Conservation (phyloP, 805 yeast species). For the Zygotorulaspora florentina region DNA sequence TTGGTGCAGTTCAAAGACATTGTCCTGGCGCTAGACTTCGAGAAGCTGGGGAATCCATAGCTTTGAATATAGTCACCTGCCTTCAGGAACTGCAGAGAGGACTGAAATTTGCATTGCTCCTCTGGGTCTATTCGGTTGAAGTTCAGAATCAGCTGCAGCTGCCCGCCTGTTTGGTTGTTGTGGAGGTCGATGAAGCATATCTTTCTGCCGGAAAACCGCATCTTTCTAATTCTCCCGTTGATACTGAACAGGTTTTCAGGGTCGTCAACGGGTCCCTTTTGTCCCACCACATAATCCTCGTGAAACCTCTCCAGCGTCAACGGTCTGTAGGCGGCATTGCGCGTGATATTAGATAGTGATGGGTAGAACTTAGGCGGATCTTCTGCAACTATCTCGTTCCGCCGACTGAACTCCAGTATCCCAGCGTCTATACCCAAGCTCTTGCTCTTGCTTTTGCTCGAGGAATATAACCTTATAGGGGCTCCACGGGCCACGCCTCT, state of each 20-base stretch:
- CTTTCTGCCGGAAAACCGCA: constrained; percentile 33
- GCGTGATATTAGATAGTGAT: constrained; percentile 19
- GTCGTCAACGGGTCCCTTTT: constrained; percentile 2
- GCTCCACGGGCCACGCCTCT: constrained; percentile 2
- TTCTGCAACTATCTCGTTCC: constrained; percentile 19
- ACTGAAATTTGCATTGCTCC: neutral
- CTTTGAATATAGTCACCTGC: constrained; percentile 71
- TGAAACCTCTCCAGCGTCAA: constrained; percentile 16
- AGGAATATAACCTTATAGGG: neutral
- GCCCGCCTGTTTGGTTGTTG: constrained; percentile 7
- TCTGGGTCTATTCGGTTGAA: constrained; percentile 8
- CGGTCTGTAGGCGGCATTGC: neutral
- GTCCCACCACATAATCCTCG: neutral
- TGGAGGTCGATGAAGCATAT: constrained; percentile 32
- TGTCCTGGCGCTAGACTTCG: constrained; percentile 48
- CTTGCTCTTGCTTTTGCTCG: neutral
- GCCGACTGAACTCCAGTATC: constrained; percentile 19
- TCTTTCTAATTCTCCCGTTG: constrained; percentile 28
- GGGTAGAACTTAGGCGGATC: constrained; percentile 25
- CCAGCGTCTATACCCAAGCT: constrained; percentile 15
- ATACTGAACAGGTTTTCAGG: constrained; percentile 1
- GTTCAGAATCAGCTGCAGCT: constrained; percentile 28
- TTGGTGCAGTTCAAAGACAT: constrained; percentile 57
- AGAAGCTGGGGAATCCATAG: constrained; percentile 66
- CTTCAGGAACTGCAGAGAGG: constrained; percentile 37